Percentiles rank a stretch among this genome's conserved stretches.
phyloP scores from a whole-genome alignment of 192 early-diverging fungal genomes.

The Podila epicladia region DNA sequence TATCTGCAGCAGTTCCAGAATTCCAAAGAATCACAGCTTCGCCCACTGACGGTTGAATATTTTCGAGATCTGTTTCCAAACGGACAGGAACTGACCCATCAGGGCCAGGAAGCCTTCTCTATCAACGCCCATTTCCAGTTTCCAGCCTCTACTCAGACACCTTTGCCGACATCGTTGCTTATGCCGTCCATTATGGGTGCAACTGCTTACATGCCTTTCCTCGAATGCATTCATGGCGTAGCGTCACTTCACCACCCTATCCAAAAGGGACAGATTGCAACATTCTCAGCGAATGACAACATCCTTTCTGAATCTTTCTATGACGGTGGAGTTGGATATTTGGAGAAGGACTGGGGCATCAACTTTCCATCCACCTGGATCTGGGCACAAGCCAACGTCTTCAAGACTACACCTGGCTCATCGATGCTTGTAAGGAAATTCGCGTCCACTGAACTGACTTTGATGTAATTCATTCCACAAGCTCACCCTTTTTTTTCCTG shows the following conservation, averaged over 20 bases:
- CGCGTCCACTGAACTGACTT: neutral
- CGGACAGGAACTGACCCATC: neutral
- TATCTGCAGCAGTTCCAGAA: constrained; percentile 11
- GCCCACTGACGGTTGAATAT: neutral
- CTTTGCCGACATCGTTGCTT: constrained; percentile 27
- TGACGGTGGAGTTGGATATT: constrained; percentile 56
- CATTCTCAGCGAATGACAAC: constrained; percentile 3
- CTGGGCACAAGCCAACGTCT: constrained; percentile 58
- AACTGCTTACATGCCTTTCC: constrained; percentile 53
- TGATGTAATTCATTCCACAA: neutral
- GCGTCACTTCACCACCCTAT: constrained; percentile 50
- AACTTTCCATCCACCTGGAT: constrained; percentile 64
- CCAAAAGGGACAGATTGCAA: constrained; percentile 33
- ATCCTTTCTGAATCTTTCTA: constrained; percentile 7
- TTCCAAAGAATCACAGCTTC: neutral
- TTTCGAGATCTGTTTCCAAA: constrained; percentile 25
- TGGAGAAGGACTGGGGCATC: constrained; percentile 62
- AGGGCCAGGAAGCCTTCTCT: constrained; percentile 15
- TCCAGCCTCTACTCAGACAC: constrained; percentile 23
- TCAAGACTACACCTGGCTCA: constrained; percentile 39
- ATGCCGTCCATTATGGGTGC: constrained; percentile 56
- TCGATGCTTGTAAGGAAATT: constrained; percentile 29
- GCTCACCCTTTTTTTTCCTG: too few relatives aligned
- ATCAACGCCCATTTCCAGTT: constrained; percentile 30
- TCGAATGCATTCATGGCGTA: constrained; percentile 62